These are phyloP conservation scores for Pythium sp. DNA, from an alignment of 352 stramenopile species.

Conservation along the genomic window DNA sequence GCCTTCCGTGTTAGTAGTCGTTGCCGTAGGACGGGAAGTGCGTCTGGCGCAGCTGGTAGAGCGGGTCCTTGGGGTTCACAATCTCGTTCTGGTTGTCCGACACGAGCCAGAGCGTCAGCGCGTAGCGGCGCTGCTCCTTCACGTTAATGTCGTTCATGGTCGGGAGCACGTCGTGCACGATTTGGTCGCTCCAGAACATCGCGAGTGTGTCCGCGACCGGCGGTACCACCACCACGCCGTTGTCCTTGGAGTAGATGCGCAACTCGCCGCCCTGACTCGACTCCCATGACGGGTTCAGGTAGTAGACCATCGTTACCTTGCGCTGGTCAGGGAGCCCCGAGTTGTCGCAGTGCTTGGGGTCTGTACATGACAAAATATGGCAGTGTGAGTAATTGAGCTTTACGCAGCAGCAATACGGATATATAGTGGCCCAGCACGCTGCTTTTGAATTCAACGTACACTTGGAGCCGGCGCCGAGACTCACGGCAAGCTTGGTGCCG, in stretches of 20 bases:
- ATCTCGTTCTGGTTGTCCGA: slow-evolving; percentile 45
- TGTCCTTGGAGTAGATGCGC: slow-evolving; percentile 39
- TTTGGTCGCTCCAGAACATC: slow-evolving; percentile 84
- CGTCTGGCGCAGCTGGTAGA: slow-evolving; percentile 31
- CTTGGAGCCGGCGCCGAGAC: slow-evolving; percentile 43
- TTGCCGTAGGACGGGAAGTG: slow-evolving; percentile 31
- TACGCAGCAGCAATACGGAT: neutral
- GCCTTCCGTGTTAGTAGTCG: slow-evolving; percentile 10
- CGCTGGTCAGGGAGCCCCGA: slow-evolving; percentile 45
- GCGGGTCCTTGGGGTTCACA: slow-evolving; percentile 36
- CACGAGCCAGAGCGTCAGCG: slow-evolving; percentile 89
- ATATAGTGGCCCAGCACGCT: neutral
- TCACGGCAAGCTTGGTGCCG: slow-evolving; percentile 51
- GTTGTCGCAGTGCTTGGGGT: slow-evolving; percentile 57
- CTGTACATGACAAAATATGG: slow-evolving; percentile 15
- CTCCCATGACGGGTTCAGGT: slow-evolving; percentile 71
- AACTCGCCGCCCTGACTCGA: slow-evolving; percentile 46
- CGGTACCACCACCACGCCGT: slow-evolving; percentile 45
- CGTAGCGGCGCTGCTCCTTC: slow-evolving; percentile 46
- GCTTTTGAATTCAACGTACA: slow-evolving; percentile 23
- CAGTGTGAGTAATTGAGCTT: neutral
- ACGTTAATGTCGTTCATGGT: slow-evolving; percentile 35
- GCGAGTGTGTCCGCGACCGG: slow-evolving; percentile 76
- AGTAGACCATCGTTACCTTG: slow-evolving; percentile 75
- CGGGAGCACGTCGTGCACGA: slow-evolving; percentile 84